phyloP scores from a whole-genome alignment of 108 stramenopile species.

The Nitzschia palea region DNA sequence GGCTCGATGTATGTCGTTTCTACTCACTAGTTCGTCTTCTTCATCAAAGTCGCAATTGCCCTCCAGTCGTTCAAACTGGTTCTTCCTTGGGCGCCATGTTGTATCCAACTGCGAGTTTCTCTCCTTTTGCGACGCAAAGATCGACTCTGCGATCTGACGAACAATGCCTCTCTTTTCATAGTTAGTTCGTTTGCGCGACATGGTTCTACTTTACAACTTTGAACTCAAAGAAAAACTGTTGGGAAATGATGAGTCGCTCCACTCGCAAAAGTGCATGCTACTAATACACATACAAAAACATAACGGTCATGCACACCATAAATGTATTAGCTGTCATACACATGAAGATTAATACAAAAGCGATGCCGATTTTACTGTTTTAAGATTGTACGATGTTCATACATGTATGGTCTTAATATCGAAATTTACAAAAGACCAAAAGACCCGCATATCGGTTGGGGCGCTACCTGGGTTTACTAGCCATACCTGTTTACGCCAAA shows the following conservation, averaged over 20 bases:
- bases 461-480: too few species aligned
- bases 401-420: too few species aligned
- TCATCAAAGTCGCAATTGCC: constrained; percentile 11
- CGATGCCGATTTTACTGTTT: too few species aligned
- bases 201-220: constrained; percentile 2
- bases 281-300: neutral
- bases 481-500: too few species aligned
- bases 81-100: constrained; percentile 38
- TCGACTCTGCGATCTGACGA: constrained; percentile 11
- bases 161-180: constrained; percentile 31
- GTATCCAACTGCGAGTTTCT: neutral
- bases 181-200: constrained; percentile 23
- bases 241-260: too few species aligned
- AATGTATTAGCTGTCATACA: too few species aligned
- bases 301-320: too few species aligned
- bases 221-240: too few species aligned
- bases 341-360: too few species aligned
- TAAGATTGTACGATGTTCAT: too few species aligned
- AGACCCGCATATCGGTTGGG: too few species aligned
- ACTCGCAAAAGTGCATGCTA: neutral
- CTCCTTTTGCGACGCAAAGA: constrained; percentile 15
- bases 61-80: constrained; percentile 19
- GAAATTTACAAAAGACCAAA: too few species aligned
- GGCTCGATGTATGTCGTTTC: neutral
- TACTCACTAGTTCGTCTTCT: constrained; percentile 11